A percentile compares a stretch with the other conserved stretches of the same genome.
Evolutionary conservation across 345 rosid species (phyloP).

Genomic region (Eucalyptus paniculata): DNA sequence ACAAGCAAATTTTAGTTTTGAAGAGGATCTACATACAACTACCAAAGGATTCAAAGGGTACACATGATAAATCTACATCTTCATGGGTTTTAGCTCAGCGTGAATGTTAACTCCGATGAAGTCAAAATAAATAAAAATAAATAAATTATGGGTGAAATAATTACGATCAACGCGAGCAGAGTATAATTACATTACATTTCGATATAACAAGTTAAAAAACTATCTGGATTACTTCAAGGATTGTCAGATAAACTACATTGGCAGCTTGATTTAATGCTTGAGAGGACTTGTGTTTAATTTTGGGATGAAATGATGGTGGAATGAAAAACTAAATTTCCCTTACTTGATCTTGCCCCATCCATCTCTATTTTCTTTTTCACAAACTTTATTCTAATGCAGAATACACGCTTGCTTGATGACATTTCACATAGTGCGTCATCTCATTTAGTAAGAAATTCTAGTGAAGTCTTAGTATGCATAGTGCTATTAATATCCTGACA

Average conservation of each 20-base stretch:
- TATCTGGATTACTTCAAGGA: not conserved
- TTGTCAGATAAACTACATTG: not conserved
- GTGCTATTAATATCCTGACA: not conserved
- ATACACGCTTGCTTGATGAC: not conserved
- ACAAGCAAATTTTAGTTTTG: not conserved
- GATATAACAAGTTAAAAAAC: not conserved
- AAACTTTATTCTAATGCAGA: not conserved
- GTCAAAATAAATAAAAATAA: accelerated
- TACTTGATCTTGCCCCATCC: not conserved
- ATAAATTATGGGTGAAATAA: not conserved
- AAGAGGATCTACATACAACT: not conserved
- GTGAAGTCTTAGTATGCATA: not conserved
- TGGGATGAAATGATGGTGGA: not conserved
- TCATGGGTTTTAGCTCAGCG: not conserved
- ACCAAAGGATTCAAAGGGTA: not conserved
- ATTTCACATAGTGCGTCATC: not conserved
- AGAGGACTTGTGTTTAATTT: not conserved
- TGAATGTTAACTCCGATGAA: not conserved
- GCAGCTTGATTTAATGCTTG: not conserved
- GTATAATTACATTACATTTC: not conserved
- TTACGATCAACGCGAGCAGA: not conserved
- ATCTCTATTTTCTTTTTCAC: not conserved
- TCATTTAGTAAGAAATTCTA: not conserved
- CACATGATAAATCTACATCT: not conserved
- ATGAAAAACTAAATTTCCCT: not conserved